phyloP scores from a whole-genome alignment of 2,329 filamentous ascomycete species.

The Trichoderma brevicompactum region DNA sequence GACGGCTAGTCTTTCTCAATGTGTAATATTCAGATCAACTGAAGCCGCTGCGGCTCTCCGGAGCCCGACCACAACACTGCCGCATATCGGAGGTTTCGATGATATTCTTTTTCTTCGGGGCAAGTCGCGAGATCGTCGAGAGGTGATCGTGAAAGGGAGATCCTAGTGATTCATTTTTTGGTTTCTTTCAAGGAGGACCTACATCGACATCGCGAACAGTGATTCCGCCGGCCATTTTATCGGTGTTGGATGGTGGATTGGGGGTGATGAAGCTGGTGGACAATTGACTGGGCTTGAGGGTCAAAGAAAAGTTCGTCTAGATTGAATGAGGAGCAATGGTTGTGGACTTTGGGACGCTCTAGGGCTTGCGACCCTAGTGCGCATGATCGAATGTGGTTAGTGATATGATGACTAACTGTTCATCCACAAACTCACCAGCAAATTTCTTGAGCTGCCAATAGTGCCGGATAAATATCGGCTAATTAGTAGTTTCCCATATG shows the following conservation, averaged over 20 bases:
- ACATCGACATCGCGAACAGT: constrained; percentile 86
- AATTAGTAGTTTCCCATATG: background rate
- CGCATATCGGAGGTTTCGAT: constrained; percentile 25
- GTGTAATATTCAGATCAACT: constrained; percentile 11
- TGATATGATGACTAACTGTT: constrained; percentile 34
- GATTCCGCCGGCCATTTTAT: constrained; percentile 79
- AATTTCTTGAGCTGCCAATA: background rate
- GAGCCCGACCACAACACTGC: constrained; percentile 19
- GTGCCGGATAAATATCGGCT: constrained; percentile 2
- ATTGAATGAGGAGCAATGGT: constrained; percentile 33
- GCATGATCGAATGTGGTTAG: background rate
- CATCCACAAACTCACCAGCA: background rate
- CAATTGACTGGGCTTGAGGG: constrained; percentile 36
- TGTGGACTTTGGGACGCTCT: constrained; percentile 38
- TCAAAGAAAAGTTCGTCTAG: constrained; percentile 37
- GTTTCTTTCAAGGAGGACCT: constrained; percentile 52
- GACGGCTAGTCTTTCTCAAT: constrained; percentile 13
- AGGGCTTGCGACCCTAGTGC: constrained; percentile 43
- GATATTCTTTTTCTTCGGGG: constrained; percentile 26
- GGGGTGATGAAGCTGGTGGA: constrained; percentile 40
- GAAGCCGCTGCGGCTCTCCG: constrained; percentile 15
- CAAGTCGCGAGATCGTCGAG: constrained; percentile 34
- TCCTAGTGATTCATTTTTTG: constrained; percentile 24
- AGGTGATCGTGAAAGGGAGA: constrained; percentile 19
- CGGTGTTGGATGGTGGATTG: constrained; percentile 50